Conservation (phyloP, 345 rosid genomes). For the Excoecaria agallocha region DNA sequence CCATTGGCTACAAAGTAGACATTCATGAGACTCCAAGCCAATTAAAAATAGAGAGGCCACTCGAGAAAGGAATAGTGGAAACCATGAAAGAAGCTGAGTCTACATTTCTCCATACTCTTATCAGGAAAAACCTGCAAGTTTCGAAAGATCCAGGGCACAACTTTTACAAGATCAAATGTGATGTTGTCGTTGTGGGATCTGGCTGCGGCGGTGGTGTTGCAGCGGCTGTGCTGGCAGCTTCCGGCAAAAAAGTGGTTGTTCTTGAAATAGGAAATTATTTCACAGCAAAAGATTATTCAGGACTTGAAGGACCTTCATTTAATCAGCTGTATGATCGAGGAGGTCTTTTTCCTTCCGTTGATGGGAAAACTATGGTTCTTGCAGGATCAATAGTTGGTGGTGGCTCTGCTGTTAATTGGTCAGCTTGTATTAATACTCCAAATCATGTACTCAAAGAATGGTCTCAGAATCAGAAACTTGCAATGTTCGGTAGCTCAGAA, state of each 20-base stretch:
- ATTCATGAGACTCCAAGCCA: conserved; percentile 14
- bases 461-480: conserved; percentile 47
- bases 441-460: conserved; percentile 62
- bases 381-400: conserved; percentile 92
- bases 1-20: conserved; percentile 50
- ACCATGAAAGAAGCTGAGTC: conserved; percentile 44
- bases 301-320: conserved; percentile 60
- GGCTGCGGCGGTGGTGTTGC: conserved; percentile 98
- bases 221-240: conserved; percentile 67
- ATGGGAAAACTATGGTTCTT: conserved; percentile 37
- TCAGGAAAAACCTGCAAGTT: conserved; percentile 55
- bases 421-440: conserved; percentile 80
- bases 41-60: conserved; percentile 49
- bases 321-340: conserved; percentile 62
- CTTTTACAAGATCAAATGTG: conserved; percentile 58
- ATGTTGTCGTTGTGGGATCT: conserved; percentile 71
- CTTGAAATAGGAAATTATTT: conserved; percentile 83
- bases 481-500: conserved; percentile 45
- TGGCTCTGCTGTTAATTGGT: conserved; percentile 90
- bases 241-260: conserved; percentile 70
- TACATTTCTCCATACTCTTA: conserved; percentile 45
- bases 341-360: conserved; percentile 47
- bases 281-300: conserved; percentile 47
- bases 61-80: conserved; percentile 69
- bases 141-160: conserved; percentile 26